phyloP scores from a whole-genome alignment of 148 eudicot species.

The Camellia granthamiana region DNA sequence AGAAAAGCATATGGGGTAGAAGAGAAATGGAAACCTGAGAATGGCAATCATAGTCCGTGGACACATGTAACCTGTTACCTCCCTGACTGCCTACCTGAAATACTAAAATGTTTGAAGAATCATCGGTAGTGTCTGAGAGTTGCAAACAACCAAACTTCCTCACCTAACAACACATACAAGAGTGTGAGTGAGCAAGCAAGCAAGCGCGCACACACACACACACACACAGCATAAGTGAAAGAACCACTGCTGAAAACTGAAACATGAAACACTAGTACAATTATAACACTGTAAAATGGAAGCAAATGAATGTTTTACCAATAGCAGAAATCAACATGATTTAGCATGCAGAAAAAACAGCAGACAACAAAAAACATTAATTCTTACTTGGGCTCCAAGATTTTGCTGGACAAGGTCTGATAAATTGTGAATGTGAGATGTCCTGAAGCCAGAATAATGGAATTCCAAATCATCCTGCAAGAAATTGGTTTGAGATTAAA shows the following conservation, averaged over 20 bases:
- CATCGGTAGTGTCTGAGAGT: constrained; percentile 59
- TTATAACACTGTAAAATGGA: background rate
- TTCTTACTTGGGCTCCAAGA: constrained; percentile 54
- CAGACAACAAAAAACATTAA: constrained; percentile 2
- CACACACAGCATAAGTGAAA: background rate
- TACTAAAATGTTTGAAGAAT: constrained; percentile 70
- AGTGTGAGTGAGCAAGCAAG: background rate
- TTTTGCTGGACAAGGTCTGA: constrained; percentile 76
- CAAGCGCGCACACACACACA: background rate
- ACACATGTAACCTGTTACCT: background rate
- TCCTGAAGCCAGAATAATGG: constrained; percentile 84
- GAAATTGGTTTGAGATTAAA: constrained; percentile 9
- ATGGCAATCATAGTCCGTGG: background rate
- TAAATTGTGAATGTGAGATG: constrained; percentile 83
- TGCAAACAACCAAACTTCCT: constrained; percentile 54
- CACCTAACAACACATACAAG: constrained; percentile 34
- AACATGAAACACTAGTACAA: background rate
- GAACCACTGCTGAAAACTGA: constrained; percentile 3
- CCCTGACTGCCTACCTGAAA: constrained; percentile 61
- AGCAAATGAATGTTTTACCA: background rate
- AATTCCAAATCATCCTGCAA: constrained; percentile 69
- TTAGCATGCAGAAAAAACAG: background rate
- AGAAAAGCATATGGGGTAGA: background rate
- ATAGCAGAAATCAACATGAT: background rate
- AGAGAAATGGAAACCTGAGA: background rate